These are phyloP conservation scores for Thraustochytrium striatum DNA, from an alignment of 352 stramenopile species.

Conservation along the genomic window DNA sequence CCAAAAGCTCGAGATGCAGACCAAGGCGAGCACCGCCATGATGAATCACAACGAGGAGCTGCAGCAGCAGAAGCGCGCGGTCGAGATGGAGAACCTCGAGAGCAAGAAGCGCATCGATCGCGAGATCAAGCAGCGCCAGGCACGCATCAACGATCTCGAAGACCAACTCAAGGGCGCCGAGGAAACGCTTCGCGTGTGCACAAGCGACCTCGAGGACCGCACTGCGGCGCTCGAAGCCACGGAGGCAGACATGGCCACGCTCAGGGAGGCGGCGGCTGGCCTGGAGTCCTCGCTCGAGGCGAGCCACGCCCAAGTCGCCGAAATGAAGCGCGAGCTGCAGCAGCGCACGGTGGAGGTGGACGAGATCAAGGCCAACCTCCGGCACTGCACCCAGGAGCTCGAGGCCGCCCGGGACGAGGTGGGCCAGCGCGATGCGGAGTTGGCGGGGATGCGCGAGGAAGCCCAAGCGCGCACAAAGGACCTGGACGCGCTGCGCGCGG, in stretches of 20 bases:
- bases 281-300: neutral
- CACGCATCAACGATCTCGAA: neutral
- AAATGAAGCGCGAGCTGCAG: neutral
- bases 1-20: conserved; percentile 11
- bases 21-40: conserved; percentile 16
- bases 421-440: too few relatives aligned
- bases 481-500: too few relatives aligned
- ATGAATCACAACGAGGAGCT: conserved; percentile 37
- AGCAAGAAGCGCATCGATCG: conserved; percentile 31
- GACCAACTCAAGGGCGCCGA: neutral
- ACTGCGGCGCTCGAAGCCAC: neutral
- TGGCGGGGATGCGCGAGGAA: too few relatives aligned
- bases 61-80: conserved; percentile 40
- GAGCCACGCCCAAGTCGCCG: conserved; percentile 1
- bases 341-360: neutral
- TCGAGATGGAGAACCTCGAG: conserved; percentile 46
- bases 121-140: neutral
- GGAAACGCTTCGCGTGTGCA: neutral
- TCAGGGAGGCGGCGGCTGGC: neutral
- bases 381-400: neutral
- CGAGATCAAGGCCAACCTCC: neutral
- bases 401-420: too few relatives aligned
- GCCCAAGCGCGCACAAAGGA: too few relatives aligned
- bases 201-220: conserved; percentile 1
- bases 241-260: neutral